Conservation (phyloP, 2,329 filamentous ascomycete genomes). For the Cladophialophora bantiana region DNA sequence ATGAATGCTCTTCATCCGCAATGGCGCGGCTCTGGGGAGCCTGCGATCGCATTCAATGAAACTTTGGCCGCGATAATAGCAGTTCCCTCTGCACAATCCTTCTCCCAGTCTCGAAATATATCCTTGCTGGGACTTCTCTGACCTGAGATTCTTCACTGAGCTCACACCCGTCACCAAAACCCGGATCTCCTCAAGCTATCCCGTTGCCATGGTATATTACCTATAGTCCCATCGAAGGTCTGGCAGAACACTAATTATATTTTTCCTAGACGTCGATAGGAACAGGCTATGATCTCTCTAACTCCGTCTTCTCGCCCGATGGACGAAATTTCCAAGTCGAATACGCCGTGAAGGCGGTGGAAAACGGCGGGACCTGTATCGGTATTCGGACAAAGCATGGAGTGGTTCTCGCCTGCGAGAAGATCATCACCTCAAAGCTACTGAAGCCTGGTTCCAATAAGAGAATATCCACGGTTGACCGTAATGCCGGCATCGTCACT, state of each 20-base stretch:
- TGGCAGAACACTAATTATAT: conserved; percentile 11
- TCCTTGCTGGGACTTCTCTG: background rate
- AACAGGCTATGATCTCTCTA: conserved; percentile 98
- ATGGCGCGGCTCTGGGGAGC: conserved; percentile 9
- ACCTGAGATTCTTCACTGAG: background rate
- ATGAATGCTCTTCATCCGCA: background rate
- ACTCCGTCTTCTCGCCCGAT: conserved; percentile 99
- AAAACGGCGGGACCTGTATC: conserved; percentile 95
- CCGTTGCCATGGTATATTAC: conserved; percentile 5
- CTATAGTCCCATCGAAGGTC: background rate
- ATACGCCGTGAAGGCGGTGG: conserved; percentile 97
- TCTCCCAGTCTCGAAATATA: background rate
- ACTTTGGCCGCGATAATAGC: background rate
- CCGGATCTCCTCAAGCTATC: background rate
- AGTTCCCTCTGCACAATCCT: background rate
- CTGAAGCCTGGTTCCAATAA: conserved; percentile 96
- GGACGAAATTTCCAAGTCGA: conserved; percentile 98
- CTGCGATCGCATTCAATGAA: conserved; percentile 5
- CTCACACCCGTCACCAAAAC: background rate
- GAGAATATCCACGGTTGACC: conserved; percentile 92
- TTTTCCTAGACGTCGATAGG: conserved; percentile 89
- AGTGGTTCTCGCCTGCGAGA: conserved; percentile 94
- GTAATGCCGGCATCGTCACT: conserved; percentile 89
- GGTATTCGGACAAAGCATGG: conserved; percentile 98
- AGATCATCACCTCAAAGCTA: conserved; percentile 93